Percentiles rank a stretch among this genome's conserved stretches.
phyloP scores from a whole-genome alignment of 2,329 filamentous ascomycete species.

The Aspergillus pseudonomiae region DNA sequence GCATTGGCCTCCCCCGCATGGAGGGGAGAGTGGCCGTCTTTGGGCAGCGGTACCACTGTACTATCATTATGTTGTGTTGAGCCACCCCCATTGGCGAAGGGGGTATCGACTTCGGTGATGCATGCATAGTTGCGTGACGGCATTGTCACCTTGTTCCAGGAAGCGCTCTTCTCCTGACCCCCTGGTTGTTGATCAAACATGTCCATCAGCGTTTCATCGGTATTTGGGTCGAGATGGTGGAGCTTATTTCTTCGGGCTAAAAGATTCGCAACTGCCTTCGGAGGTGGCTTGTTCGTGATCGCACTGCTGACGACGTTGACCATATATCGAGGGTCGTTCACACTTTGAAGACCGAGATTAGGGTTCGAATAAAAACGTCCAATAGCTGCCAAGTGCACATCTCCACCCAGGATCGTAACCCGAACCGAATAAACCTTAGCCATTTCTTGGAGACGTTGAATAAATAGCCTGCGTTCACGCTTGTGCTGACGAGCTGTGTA shows the following conservation, averaged over 20 bases:
- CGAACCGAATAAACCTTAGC: slow-evolving; percentile 59
- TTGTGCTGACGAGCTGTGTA: slow-evolving; percentile 94
- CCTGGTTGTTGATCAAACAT: slow-evolving; percentile 66
- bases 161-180: slow-evolving; percentile 63
- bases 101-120: slow-evolving; percentile 55
- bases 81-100: slow-evolving; percentile 27
- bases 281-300: slow-evolving; percentile 70
- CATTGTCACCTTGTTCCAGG: slow-evolving; percentile 84
- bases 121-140: slow-evolving; percentile 67
- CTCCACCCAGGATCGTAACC: slow-evolving; percentile 65
- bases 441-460: slow-evolving; percentile 66
- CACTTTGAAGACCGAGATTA: slow-evolving; percentile 57
- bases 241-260: slow-evolving; percentile 67
- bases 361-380: slow-evolving; percentile 68
- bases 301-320: slow-evolving; percentile 66
- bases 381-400: slow-evolving; percentile 65
- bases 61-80: slow-evolving; percentile 24
- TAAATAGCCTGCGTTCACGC: slow-evolving; percentile 74
- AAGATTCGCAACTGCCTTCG: slow-evolving; percentile 66
- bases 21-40: slow-evolving; percentile 71
- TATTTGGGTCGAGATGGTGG: slow-evolving; percentile 64
- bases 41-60: slow-evolving; percentile 41
- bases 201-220: slow-evolving; percentile 66
- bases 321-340: slow-evolving; percentile 66
- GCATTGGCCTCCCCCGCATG: slow-evolving; percentile 76